Conservation (phyloP, 164 flowering plant species). For the Houttuynia cordata region DNA sequence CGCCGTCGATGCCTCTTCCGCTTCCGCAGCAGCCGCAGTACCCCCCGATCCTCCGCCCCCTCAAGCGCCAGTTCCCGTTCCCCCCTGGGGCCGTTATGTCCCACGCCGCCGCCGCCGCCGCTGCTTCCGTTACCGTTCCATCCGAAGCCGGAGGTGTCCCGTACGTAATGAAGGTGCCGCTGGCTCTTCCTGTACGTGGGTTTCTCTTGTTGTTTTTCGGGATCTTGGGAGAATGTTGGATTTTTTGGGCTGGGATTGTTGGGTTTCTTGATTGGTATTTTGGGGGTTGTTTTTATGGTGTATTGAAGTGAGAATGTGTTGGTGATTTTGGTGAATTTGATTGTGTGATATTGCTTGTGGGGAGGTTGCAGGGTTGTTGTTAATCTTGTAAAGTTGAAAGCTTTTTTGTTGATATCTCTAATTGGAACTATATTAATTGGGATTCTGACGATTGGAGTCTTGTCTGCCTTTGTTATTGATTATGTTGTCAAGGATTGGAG, state of each 20-base stretch:
- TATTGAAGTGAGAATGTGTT: neutral
- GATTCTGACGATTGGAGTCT: neutral
- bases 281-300: neutral
- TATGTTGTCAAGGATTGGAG: neutral
- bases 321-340: neutral
- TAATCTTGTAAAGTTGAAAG: neutral
- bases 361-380: neutral
- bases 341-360: neutral
- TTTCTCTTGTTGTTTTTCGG: neutral
- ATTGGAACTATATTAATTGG: neutral
- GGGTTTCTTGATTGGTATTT: neutral
- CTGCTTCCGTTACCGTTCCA: neutral
- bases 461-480: neutral
- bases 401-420: neutral
- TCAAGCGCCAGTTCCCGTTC: constrained; percentile 1
- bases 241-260: no score
- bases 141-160: neutral
- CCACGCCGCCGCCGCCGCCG: neutral
- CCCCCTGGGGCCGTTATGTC: neutral
- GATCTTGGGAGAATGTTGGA: no score
- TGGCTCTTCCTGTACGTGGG: neutral
- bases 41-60: constrained; percentile 1
- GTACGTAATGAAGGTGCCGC: neutral
- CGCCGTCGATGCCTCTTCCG: neutral
- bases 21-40: neutral